Evolutionary conservation across 805 yeast species (phyloP), one percentile per base, ranked within the genome.

Genomic region (Candida vartiovaarae): DNA sequence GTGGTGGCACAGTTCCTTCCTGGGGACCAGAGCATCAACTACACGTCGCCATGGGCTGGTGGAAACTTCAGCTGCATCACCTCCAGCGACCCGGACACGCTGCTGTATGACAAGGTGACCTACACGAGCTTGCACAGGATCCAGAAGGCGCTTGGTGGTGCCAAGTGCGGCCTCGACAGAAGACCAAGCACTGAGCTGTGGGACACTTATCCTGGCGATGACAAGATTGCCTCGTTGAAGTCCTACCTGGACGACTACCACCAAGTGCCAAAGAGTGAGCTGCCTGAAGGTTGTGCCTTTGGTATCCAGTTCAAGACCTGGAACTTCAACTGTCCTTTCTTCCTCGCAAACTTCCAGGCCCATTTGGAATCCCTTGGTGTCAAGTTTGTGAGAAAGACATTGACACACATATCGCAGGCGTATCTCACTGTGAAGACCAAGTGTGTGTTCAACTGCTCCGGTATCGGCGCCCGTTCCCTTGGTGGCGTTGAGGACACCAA

Each of bases 21-120:
- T 3, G 95, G 95, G 4, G 95, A 86, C 55, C 82, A 78, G 50
- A 78, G 88, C 4, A 75, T 76, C 45, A 68, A 75, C 40, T 86
- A 82, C 60, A 80, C 95, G 1, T 82, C 90, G 0, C 95, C 95
- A 0, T 82, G 83, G 75, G 95, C 95, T 0, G 83, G 83, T 26
- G 82, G 79, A 6, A 77, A 78, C 56, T 77, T 76, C 54, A 72
- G 80, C 3, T 68, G 75, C 48, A 80, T 82, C 38, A 73, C 85
- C 0, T 84, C 80, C 2, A 70, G 72, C 46, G 84, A 80, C 50
- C 60, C 60, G 3, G 68, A 63, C n/a, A 67, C 75, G 0, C 53
- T 80, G 41, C 57, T 56, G 4, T 78, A 66, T 52, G 90, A 82
- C 55, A 71, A 71, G 55, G 67, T 64, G 52, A 80, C 88, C 3